Percentiles rank a stretch among this genome's conserved stretches.
phyloP scores from a whole-genome alignment of 371 early-diverging fungal species.

The Saksenaea oblongispora region DNA sequence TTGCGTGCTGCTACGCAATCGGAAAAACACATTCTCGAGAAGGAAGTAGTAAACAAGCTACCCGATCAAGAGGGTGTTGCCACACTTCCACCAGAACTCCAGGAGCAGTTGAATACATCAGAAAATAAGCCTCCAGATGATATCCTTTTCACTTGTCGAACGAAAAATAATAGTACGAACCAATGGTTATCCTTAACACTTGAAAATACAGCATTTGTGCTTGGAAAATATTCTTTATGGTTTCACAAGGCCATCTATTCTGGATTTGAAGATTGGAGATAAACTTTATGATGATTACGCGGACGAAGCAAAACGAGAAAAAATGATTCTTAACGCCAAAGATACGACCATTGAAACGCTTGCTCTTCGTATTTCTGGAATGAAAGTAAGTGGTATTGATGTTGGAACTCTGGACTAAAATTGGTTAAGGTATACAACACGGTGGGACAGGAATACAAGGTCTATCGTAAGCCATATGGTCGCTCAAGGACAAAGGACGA shows the following conservation, averaged over 20 bases:
- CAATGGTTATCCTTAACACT: slow-evolving; percentile 14
- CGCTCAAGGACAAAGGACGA: slow-evolving; percentile 41
- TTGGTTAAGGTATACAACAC: slow-evolving; percentile 43
- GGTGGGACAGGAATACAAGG: slow-evolving; percentile 30
- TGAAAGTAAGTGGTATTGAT: slow-evolving; percentile 46
- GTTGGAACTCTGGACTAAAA: not conserved
- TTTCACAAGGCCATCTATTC: slow-evolving; percentile 68
- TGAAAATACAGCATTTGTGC: slow-evolving; percentile 55
- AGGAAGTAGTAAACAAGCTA: slow-evolving; percentile 7
- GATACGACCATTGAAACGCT: slow-evolving; percentile 59
- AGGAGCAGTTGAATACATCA: not conserved
- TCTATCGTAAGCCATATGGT: slow-evolving; percentile 51
- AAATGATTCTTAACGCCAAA: slow-evolving; percentile 57
- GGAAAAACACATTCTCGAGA: slow-evolving; percentile 27
- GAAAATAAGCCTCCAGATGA: slow-evolving; percentile 28
- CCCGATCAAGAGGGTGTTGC: slow-evolving; percentile 10
- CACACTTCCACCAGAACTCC: slow-evolving; percentile 4
- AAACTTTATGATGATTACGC: slow-evolving; percentile 67
- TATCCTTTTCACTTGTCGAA: slow-evolving; percentile 49
- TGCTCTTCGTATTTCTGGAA: slow-evolving; percentile 67
- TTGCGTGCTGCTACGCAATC: slow-evolving; percentile 45
- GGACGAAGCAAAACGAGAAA: slow-evolving; percentile 57
- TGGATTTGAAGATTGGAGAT: slow-evolving; percentile 82
- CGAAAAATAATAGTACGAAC: not conserved
- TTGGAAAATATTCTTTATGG: slow-evolving; percentile 74